Base-by-base conservation (phyloP, 768 basidiomycete species). In the Serendipita sp. region DNA sequence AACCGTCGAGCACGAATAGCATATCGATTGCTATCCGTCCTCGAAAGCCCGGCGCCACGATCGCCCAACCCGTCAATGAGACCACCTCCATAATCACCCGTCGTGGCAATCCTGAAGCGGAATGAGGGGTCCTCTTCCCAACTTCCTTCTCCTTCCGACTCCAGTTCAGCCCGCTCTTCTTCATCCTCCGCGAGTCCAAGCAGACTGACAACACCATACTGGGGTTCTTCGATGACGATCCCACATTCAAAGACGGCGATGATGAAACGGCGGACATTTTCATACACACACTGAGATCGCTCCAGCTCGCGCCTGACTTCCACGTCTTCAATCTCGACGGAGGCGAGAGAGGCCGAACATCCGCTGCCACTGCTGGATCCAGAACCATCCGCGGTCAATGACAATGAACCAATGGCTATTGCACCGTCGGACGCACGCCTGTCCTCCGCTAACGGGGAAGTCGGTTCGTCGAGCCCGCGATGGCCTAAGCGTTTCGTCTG, bases 171-270 rank as follows among this genome's bases (percentile, higher is more conserved):
- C 17, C 11, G 28, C 9, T 13, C 48, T 9, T 34, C 33, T n/a
- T 58, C 53, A n/a, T 58, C 53, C 30, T 58, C 53, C 2, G 26
- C 53, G 9, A 58, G 53, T 11, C 53, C 53, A 20, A 58, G 33
- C n/a, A 58, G 53, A 24, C 53, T 34, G 9, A 30, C 26, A 11
- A 58, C 53, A 33, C 53, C 53, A n/a, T n/a, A 30, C 9, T n/a
- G 53, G 9, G 53, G 53, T 31, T 26, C 24, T n/a, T 58, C 24
- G 17, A 58, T 26, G 17, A n/a, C 17, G 53, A 58, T 24, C 24
- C 53, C 53, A n/a, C 26, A 28, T 58, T 58, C 53, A 58, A 58
- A 30, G 53, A 34, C 53, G 33, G 53, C 53, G 31, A 58, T 58
- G 22, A 58, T 34, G 30, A 58, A 58, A 24, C 30, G 24, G 26